These are phyloP conservation scores for Aspergillus puulaauensis DNA, from an alignment of 2,329 filamentous ascomycete species.

Conservation along the genomic window DNA sequence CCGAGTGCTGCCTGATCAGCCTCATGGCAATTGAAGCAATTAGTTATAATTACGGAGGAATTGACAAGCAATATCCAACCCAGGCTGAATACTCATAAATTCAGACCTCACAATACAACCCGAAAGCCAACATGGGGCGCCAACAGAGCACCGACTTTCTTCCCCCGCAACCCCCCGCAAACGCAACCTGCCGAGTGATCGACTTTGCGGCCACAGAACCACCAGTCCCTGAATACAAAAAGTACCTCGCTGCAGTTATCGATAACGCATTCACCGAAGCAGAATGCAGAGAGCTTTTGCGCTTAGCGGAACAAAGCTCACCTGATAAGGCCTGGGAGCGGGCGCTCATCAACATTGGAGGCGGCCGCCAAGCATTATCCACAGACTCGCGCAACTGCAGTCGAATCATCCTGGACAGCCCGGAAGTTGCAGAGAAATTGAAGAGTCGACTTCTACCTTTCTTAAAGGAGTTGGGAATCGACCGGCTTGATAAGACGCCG, in stretches of 20 bases:
- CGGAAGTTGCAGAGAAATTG: conserved; percentile 61
- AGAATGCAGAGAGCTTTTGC: conserved; percentile 62
- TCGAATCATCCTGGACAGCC: conserved; percentile 73
- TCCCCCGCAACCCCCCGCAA: conserved; percentile 36
- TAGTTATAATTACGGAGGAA: too few relatives aligned
- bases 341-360: conserved; percentile 67
- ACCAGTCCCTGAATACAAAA: conserved; percentile 53
- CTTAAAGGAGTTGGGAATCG: conserved; percentile 50
- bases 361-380: conserved; percentile 58
- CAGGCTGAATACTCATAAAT: too few relatives aligned
- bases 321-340: conserved; percentile 57
- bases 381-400: conserved; percentile 66
- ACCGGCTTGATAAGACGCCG: conserved; percentile 38
- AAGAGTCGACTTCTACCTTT: conserved; percentile 56
- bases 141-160: conserved; percentile 25
- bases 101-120: too few relatives aligned
- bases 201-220: conserved; percentile 52
- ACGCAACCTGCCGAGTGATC: conserved; percentile 51
- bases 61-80: too few relatives aligned
- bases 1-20: too few relatives aligned
- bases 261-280: conserved; percentile 62
- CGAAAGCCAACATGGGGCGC: background rate
- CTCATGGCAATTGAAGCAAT: too few relatives aligned
- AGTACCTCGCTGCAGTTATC: conserved; percentile 60
- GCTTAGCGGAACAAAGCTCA: conserved; percentile 50